phyloP scores from a whole-genome alignment of 225 moss, liverwort and hornwort species.

The Physcomitrium patens region DNA sequence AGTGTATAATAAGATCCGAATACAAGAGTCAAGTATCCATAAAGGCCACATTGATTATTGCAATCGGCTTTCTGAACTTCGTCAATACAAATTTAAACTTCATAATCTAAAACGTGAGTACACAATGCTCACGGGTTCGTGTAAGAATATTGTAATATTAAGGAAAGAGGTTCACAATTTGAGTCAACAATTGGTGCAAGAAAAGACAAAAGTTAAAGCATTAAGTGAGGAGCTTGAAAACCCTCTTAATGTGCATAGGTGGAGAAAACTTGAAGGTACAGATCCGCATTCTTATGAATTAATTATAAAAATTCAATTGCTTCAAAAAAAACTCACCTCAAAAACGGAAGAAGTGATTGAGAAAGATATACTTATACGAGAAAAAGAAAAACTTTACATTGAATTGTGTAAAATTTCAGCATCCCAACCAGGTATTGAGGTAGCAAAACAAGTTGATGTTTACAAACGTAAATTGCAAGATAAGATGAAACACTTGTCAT shows the following conservation, averaged over 20 bases:
- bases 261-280: constrained; percentile 85
- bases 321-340: constrained; percentile 67
- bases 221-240: constrained; percentile 73
- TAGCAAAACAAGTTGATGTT: too few species aligned
- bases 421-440: too few species aligned
- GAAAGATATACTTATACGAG: too few species aligned
- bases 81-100: constrained; percentile 62
- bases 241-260: constrained; percentile 84
- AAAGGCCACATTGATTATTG: constrained; percentile 78
- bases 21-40: constrained; percentile 62
- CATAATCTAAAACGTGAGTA: constrained; percentile 64
- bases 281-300: constrained; percentile 73
- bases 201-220: constrained; percentile 76
- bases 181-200: constrained; percentile 70
- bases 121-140: constrained; percentile 54
- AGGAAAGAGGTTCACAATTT: constrained; percentile 74
- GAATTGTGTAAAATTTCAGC: too few species aligned
- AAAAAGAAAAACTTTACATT: too few species aligned
- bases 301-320: constrained; percentile 78
- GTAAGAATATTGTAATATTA: constrained; percentile 61
- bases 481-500: too few species aligned
- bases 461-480: too few species aligned
- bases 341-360: constrained; percentile 68
- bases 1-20: constrained; percentile 71
- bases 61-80: constrained; percentile 57